Evolutionary conservation across 2,329 filamentous ascomycete species (phyloP).

Genomic region (Biscogniauxia mediterranea): DNA sequence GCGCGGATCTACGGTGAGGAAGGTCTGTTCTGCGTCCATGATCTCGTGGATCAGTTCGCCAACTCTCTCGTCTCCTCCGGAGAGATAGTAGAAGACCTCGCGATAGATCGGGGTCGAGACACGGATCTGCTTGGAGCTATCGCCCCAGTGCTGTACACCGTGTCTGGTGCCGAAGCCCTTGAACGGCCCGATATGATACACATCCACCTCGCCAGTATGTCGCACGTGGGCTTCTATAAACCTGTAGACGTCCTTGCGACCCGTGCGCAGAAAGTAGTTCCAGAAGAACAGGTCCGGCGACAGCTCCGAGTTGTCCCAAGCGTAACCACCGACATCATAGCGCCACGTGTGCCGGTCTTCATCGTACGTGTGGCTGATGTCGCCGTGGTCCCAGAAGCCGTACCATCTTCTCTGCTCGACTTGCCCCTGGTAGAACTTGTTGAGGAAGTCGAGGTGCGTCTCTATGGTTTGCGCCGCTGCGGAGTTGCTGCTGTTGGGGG

Average conservation of each 20-base stretch:
- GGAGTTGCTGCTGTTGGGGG: constrained; percentile 31
- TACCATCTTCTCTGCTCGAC: constrained; percentile 60
- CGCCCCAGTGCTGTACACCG: constrained; percentile 60
- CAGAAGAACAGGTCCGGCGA: constrained; percentile 63
- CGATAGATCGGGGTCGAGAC: constrained; percentile 58
- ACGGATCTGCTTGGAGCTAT: constrained; percentile 61
- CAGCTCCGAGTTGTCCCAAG: constrained; percentile 64
- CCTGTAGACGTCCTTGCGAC: constrained; percentile 54
- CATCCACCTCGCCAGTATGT: constrained; percentile 61
- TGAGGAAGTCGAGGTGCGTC: constrained; percentile 53
- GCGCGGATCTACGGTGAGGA: constrained; percentile 52
- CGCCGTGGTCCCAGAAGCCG: constrained; percentile 61
- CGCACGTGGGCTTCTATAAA: constrained; percentile 58
- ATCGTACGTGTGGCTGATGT: constrained; percentile 64
- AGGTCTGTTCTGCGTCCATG: constrained; percentile 53
- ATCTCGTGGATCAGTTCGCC: constrained; percentile 53
- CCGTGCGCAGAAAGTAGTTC: constrained; percentile 60
- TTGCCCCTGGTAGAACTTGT: constrained; percentile 54
- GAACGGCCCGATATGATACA: constrained; percentile 57
- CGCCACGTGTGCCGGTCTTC: constrained; percentile 57
- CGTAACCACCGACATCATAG: constrained; percentile 62
- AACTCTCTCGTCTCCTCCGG: constrained; percentile 56
- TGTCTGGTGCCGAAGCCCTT: constrained; percentile 62
- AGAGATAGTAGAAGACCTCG: constrained; percentile 56
- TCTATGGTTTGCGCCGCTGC: constrained; percentile 43